phyloP scores from a whole-genome alignment of 1,284 basidiomycete genomes.

The Naganishia albida region DNA sequence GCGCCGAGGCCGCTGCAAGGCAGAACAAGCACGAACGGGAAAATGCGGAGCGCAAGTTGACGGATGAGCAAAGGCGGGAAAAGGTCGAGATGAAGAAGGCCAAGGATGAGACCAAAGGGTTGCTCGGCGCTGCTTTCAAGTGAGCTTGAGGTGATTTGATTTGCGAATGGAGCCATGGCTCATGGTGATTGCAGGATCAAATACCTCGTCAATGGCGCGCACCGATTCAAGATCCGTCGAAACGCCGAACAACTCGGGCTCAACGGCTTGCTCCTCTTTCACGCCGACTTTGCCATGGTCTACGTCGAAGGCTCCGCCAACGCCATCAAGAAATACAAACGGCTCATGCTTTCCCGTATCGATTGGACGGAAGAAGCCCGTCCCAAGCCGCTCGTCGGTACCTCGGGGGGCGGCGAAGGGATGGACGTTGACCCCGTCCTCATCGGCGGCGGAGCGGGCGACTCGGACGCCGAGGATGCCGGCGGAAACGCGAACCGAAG shows the following conservation, averaged over 20 bases:
- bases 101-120: slow-evolving; percentile 83
- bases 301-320: slow-evolving; percentile 90
- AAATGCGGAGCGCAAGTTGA: slow-evolving; percentile 88
- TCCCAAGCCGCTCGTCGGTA: slow-evolving; percentile 65
- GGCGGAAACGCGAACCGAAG: not conserved
- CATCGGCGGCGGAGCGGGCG: slow-evolving; percentile 35
- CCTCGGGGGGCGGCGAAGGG: slow-evolving; percentile 54
- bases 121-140: slow-evolving; percentile 87
- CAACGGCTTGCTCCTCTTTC: slow-evolving; percentile 85
- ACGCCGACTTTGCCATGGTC: slow-evolving; percentile 83
- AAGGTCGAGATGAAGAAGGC: slow-evolving; percentile 80
- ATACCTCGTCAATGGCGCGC: slow-evolving; percentile 84
- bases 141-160: slow-evolving; percentile 58
- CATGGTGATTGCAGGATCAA: slow-evolving; percentile 64
- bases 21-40: slow-evolving; percentile 85
- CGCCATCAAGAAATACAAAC: slow-evolving; percentile 83
- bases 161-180: not conserved
- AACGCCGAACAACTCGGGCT: slow-evolving; percentile 90
- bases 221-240: slow-evolving; percentile 93
- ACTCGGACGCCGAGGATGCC: slow-evolving; percentile 55
- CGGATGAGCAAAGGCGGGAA: slow-evolving; percentile 81
- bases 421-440: slow-evolving; percentile 61
- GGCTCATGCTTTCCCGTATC: slow-evolving; percentile 83
- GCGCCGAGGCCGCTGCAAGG: slow-evolving; percentile 87
- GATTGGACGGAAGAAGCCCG: slow-evolving; percentile 92